Evolutionary conservation across 352 stramenopile species (phyloP), one percentile per base, ranked within the genome.

Genomic region (Globisporangium iwayamae): DNA sequence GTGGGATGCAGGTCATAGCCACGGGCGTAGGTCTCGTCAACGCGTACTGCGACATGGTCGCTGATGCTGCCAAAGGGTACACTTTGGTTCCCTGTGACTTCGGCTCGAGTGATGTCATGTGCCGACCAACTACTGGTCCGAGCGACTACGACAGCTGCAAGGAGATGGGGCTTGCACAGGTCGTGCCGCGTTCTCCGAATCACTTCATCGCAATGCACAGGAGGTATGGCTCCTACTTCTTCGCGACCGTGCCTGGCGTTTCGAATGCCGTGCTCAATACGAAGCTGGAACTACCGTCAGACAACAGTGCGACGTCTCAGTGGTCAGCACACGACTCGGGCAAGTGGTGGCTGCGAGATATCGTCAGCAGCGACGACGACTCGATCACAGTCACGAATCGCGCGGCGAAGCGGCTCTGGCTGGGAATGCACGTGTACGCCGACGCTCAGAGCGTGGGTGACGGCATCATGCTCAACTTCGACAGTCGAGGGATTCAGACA

Each of bases 321-420:
- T 89, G 80, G 80, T 54, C 28, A 11, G 71, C 80, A 5, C 58
- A 81, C 51, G 80, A 89, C 68, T 66, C 62, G 3, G 76, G 76
- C 14, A 86, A 79, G 36, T 89, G 76, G 78, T 89, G 80, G 80
- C 36, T 89, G 18, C 77, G 80, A 18, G 80, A 89, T 60, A 71
- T 78, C 6, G 48, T 71, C 22, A 77, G 61, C 16, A 57, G 32
- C 25, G 55, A 62, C 14, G 70, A 70, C 38, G 69, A 83, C 52
- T 46, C 51, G 4, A 68, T 66, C 43, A 22, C 62, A 53, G 28
- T 66, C 14, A 45, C 67, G 30, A 55, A 56, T 56, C 32, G 65
- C 45, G 54, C 74, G 46, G 67, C 73, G 36, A 73, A 72, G 56
- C 61, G 67, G 28, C 68, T 68, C 10, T 89, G 80, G 80, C 54